Conservation (phyloP, 2,329 filamentous ascomycete genomes). For the Thielaviopsis euricoi region DNA sequence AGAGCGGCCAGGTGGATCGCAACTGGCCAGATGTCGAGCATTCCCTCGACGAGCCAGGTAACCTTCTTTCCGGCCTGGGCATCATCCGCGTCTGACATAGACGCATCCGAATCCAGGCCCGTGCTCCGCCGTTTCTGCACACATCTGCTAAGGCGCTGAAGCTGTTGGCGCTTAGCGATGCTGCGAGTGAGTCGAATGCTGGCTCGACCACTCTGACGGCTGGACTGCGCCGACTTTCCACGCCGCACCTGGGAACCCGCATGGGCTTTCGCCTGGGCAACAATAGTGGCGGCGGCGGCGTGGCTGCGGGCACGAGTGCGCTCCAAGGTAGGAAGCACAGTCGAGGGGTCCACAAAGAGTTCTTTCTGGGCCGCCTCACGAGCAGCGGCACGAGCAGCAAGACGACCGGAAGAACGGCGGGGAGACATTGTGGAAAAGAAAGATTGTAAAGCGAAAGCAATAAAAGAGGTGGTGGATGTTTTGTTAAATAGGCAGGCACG, state of each 20-base stretch:
- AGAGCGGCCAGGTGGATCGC: slow-evolving; percentile 54
- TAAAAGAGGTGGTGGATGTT: background rate
- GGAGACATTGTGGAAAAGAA: background rate
- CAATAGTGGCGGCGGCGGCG: slow-evolving; percentile 2
- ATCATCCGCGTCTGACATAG: background rate
- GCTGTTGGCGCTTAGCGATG: background rate
- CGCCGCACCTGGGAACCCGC: background rate
- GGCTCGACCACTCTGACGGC: background rate
- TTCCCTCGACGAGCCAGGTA: background rate
- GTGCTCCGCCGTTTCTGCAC: background rate
- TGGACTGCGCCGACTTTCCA: background rate
- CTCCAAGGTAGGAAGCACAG: slow-evolving; percentile 4
- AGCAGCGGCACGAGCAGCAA: background rate
- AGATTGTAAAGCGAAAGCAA: background rate
- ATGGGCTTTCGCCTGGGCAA: background rate
- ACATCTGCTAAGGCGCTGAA: background rate
- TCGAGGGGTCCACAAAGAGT: background rate
- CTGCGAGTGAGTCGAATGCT: background rate
- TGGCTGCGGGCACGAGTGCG: slow-evolving; percentile 9
- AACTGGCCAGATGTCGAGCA: slow-evolving; percentile 31
- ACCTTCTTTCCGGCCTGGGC: background rate
- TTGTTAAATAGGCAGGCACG: background rate
- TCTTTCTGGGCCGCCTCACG: background rate
- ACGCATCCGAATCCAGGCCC: background rate
- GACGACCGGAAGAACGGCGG: background rate